Conservation (phyloP, 129 eudicot species). For the Saposhnikovia divaricata region DNA sequence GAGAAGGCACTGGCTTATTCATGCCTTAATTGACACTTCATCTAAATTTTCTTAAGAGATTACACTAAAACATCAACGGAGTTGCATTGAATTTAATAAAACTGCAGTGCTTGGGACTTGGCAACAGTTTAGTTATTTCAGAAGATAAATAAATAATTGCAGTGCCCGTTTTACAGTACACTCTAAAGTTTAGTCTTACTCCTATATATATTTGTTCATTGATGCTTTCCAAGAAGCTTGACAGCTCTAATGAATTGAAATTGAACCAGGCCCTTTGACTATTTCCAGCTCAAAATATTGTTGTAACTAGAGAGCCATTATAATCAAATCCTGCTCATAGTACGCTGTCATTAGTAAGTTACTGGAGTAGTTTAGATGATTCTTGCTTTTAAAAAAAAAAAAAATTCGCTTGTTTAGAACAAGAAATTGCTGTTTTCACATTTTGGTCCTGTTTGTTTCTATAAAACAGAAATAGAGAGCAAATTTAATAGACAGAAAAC, state of each 20-base stretch:
- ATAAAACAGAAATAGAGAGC: too few species aligned
- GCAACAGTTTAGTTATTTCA: background rate
- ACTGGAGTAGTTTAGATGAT: too few species aligned
- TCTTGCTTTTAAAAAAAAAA: too few species aligned
- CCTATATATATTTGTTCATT: background rate
- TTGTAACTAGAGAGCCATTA: too few species aligned
- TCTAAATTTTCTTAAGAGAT: background rate
- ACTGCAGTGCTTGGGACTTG: background rate
- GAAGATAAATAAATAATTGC: background rate
- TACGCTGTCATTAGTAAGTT: too few species aligned
- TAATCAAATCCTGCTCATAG: too few species aligned
- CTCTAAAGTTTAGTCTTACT: background rate
- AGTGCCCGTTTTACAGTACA: background rate
- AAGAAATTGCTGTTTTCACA: too few species aligned
- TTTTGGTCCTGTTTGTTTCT: too few species aligned
- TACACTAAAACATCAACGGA: background rate
- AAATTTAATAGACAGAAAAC: too few species aligned
- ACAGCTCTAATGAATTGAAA: background rate
- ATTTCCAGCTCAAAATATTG: background rate
- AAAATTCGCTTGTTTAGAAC: too few species aligned
- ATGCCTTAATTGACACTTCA: conserved; percentile 34
- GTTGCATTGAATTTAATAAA: background rate
- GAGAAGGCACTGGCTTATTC: conserved; percentile 73
- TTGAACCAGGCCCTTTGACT: background rate
- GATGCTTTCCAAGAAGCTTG: background rate